Conservation (phyloP, 2,329 filamentous ascomycete species). For the Monilinia vaccinii-corymbosi region DNA sequence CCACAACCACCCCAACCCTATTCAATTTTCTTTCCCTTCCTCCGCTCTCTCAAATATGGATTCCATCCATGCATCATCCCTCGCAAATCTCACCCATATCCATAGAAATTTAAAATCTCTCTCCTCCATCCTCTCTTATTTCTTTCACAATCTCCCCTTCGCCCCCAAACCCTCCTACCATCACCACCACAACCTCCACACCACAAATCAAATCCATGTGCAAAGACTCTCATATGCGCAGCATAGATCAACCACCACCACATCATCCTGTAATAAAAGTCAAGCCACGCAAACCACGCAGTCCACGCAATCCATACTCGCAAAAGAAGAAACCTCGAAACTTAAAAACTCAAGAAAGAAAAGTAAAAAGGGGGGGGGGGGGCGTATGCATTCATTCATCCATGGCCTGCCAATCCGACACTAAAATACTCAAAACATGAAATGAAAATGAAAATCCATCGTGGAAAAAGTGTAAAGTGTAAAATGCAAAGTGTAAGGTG, state of each 20-base stretch:
- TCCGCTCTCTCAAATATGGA: neutral
- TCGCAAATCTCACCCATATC: neutral
- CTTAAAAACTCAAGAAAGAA: neutral
- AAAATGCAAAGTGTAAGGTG: neutral
- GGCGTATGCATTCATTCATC: conserved; percentile 3
- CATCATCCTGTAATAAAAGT: neutral
- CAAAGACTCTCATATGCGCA: neutral
- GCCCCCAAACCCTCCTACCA: no score
- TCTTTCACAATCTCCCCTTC: neutral
- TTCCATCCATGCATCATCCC: no score
- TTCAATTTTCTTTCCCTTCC: neutral
- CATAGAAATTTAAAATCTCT: neutral
- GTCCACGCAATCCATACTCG: no score
- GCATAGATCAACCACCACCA: neutral
- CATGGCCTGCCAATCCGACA: neutral
- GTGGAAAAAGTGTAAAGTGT: neutral
- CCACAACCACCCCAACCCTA: no score
- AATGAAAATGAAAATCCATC: neutral
- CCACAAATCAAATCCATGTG: neutral
- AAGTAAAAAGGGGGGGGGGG: conserved; percentile 2
- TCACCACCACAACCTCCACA: neutral
- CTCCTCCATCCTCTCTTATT: no score
- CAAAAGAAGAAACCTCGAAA: neutral
- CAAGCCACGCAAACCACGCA: neutral
- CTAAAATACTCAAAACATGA: conserved; percentile 1